Evolutionary conservation across 2,329 filamentous ascomycete species (phyloP).

Genomic region (Mycosphaerella arachidis): DNA sequence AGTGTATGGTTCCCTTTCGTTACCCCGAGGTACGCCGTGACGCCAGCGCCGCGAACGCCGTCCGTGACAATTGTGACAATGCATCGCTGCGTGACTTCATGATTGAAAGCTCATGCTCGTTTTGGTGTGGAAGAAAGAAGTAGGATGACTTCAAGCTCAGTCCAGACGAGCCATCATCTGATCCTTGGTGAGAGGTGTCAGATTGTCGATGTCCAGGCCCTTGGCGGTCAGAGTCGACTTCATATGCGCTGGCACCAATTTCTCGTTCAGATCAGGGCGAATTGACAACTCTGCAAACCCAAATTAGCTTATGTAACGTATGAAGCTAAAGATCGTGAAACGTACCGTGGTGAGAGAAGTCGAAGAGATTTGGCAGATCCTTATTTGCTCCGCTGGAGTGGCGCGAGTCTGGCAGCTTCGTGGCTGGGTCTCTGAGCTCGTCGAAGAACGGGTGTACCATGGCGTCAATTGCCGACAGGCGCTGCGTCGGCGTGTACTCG

Average conservation of each 20-base stretch:
- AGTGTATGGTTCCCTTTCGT: conserved; percentile 14
- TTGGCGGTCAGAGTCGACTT: conserved; percentile 67
- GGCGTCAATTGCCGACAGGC: conserved; percentile 85
- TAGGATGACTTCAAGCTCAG: conserved; percentile 43
- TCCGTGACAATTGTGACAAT: conserved; percentile 24
- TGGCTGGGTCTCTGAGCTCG: conserved; percentile 86
- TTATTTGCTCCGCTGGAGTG: conserved; percentile 74
- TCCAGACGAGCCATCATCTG: conserved; percentile 98
- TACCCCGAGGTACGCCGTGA: conserved; percentile 21
- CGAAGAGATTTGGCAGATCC: conserved; percentile 82
- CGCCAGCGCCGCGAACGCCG: conserved; percentile 29
- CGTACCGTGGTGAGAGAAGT: conserved; percentile 88
- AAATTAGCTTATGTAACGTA: conserved; percentile 8
- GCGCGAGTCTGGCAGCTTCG: conserved; percentile 87
- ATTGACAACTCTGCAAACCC: conserved; percentile 80
- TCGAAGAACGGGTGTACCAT: conserved; percentile 99
- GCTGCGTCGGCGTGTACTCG: conserved; percentile 96
- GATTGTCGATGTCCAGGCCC: conserved; percentile 85
- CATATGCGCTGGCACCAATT: conserved; percentile 81
- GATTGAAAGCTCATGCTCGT: conserved; percentile 29
- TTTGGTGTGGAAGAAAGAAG: conserved; percentile 7
- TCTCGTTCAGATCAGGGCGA: conserved; percentile 76
- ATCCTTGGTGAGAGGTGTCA: conserved; percentile 84
- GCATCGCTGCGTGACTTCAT: conserved; percentile 39
- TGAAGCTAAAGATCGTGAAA: not conserved